Base-by-base conservation (phyloP, 1,284 basidiomycete genomes). In the Melampsora larici-populina region DNA sequence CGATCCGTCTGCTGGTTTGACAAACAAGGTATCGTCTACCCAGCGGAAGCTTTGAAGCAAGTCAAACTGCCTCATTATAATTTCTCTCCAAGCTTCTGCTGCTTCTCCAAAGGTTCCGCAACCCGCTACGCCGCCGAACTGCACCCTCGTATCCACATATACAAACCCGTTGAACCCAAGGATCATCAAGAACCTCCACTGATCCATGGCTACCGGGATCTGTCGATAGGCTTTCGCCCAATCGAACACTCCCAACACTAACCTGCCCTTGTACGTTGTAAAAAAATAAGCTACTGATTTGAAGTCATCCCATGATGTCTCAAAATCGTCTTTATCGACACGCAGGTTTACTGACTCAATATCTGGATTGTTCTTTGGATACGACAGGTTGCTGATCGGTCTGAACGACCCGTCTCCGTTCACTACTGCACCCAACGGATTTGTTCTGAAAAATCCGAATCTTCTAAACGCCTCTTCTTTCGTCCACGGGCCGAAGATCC, bases 311-410 rank as follows among this genome's bases (percentile, higher is more conserved):
- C 26, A 3, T n/a, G n/a, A n/a, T n/a, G n/a, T n/a, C n/a, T n/a
- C n/a, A n/a, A n/a, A n/a, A n/a, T n/a, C n/a, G n/a, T 24, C 9
- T 26, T 40, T 48, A 43, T 68, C 43, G 4, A 48, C 43, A 46
- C 36, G 46, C 6, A 26, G 46, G 26, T 68, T 68, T 17, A 68
- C 43, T 21, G 40, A 68, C 18, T 29, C 31, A 18, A 46, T 68
- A 13, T 29, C 6, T 31, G 29, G 15, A n/a, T 68, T 43, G 6
- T 43, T 68, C 9, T 24, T 43, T 46, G 66, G 66, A 46, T 13
- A 68, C 5, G 66, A 68, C n/a, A 68, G 33, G 40, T 68, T 46
- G 26, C 26, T 43, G 15, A 70, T 70, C 6, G 68, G 48, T 48
- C 36, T 48, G 13, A 49, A 33, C 13, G 18, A 24, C 51, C 66